Conservation (phyloP, 2,329 filamentous ascomycete species). For the Coniochaeta sp. region DNA sequence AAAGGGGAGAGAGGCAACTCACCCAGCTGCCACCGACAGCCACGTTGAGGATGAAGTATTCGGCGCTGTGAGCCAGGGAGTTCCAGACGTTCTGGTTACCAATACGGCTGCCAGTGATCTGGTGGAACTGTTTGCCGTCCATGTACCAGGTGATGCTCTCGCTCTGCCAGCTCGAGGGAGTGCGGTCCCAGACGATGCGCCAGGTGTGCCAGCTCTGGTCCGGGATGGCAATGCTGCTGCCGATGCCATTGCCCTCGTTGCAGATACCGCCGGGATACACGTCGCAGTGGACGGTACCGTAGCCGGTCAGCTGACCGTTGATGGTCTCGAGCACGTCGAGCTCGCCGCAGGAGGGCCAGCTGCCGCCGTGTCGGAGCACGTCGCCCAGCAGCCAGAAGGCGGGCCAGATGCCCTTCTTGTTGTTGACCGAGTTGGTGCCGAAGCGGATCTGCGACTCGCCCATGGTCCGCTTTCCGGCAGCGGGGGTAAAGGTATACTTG, state of each 20-base stretch:
- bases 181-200: conserved; percentile 38
- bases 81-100: conserved; percentile 33
- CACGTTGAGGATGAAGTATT: conserved; percentile 20
- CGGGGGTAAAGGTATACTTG: conserved; percentile 35
- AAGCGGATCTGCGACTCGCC: conserved; percentile 38
- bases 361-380: conserved; percentile 33
- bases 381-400: conserved; percentile 46
- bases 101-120: conserved; percentile 32
- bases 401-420: conserved; percentile 44
- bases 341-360: conserved; percentile 43
- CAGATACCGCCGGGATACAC: conserved; percentile 33
- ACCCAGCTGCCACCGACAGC: conserved; percentile 24
- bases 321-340: conserved; percentile 43
- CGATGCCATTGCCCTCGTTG: conserved; percentile 36
- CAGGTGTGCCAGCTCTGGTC: conserved; percentile 41
- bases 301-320: conserved; percentile 34
- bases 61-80: conserved; percentile 17
- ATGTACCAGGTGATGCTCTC: conserved; percentile 42
- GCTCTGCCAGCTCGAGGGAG: conserved; percentile 27
- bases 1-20: conserved; percentile 3
- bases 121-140: conserved; percentile 35
- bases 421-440: conserved; percentile 25
- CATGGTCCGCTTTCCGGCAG: conserved; percentile 29
- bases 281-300: conserved; percentile 42
- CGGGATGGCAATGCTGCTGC: conserved; percentile 26